Percentiles rank a stretch among this genome's conserved stretches.
Conservation (phyloP, 495 filamentous ascomycete genomes). For the Podospora pseudocomata region DNA sequence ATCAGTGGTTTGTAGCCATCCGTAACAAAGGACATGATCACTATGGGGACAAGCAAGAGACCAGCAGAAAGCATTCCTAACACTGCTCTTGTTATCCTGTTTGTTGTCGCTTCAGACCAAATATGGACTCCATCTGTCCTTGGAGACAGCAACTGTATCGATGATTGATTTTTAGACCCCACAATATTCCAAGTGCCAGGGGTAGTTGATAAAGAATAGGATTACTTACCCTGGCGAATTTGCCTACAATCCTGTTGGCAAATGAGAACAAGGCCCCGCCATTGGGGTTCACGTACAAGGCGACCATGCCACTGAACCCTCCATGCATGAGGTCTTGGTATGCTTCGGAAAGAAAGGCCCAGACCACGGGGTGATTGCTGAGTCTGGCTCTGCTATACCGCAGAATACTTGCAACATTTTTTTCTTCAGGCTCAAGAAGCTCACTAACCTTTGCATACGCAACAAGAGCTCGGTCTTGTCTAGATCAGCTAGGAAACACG, state of each 20-base stretch:
- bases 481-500: not conserved
- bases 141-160: not conserved
- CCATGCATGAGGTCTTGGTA: not conserved
- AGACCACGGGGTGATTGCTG: not conserved
- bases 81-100: not conserved
- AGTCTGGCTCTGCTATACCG: not conserved
- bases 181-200: no score
- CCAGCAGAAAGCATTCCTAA: not conserved
- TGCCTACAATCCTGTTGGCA: not conserved
- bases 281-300: not conserved
- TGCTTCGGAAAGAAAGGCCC: not conserved
- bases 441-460: not conserved
- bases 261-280: not conserved
- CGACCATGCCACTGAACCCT: not conserved
- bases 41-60: not conserved
- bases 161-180: no score
- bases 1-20: not conserved
- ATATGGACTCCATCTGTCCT: not conserved
- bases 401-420: not conserved
- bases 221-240: not conserved
- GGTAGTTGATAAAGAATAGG: no score
- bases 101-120: not conserved
- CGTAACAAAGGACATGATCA: not conserved
- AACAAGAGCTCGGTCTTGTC: not conserved
- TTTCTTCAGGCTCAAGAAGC: not conserved